Conservation (phyloP, 23 red algal genomes). For the Gracilaria vermiculophylla region DNA sequence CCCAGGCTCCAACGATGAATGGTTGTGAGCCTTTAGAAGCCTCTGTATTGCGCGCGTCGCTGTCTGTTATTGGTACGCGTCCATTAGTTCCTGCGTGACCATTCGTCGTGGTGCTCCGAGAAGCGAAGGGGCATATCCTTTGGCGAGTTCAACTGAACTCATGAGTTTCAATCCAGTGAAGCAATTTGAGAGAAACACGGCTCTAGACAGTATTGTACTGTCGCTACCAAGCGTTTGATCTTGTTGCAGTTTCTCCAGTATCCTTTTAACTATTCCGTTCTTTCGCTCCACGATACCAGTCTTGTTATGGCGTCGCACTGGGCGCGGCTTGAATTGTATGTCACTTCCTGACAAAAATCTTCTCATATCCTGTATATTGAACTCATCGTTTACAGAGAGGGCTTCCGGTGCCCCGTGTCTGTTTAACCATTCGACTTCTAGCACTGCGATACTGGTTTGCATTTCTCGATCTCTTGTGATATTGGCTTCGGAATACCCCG, state of each 20-base stretch:
- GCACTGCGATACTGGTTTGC: not conserved
- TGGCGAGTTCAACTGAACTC: slow-evolving; percentile 1
- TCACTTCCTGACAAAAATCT: not conserved
- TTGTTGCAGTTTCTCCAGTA: not conserved
- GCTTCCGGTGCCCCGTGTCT: not conserved
- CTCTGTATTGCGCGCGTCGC: slow-evolving; percentile 15
- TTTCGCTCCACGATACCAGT: slow-evolving; percentile 48
- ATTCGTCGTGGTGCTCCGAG: not conserved
- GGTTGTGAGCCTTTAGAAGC: not conserved
- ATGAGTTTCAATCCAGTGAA: slow-evolving; percentile 15
- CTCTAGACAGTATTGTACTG: not conserved
- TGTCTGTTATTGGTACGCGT: not conserved
- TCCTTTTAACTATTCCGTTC: slow-evolving; percentile 11
- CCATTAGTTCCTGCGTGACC: slow-evolving; percentile 1
- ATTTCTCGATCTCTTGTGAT: not conserved
- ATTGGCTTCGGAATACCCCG: not conserved
- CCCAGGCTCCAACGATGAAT: not conserved
- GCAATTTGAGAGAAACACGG: slow-evolving; percentile 17
- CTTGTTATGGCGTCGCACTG: slow-evolving; percentile 34
- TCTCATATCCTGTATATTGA: too few relatives aligned
- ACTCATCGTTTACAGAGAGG: not conserved
- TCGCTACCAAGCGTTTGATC: not conserved
- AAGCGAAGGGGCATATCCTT: not conserved
- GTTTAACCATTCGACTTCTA: slow-evolving; percentile 11
- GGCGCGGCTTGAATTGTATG: slow-evolving; percentile 12